These are phyloP conservation scores for Hymenoscyphus fructigenus DNA, from an alignment of 2,329 filamentous ascomycete species.

Conservation along the genomic window DNA sequence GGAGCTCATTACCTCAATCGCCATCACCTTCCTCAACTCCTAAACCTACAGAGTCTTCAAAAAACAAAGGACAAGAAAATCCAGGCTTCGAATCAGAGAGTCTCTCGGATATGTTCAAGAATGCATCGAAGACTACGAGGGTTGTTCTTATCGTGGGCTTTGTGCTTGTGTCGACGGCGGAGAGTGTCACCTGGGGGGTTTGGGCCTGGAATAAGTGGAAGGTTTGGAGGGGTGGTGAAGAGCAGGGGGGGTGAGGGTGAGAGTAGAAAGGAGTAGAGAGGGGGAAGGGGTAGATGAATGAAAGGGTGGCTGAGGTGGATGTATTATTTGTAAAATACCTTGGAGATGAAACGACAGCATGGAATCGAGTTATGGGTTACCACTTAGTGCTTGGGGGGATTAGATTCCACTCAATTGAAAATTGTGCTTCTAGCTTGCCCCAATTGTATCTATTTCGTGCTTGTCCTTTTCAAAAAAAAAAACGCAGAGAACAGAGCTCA, in stretches of 20 bases:
- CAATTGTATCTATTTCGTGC: too few relatives aligned
- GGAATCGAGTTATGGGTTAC: not conserved
- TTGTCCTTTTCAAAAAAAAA: too few relatives aligned
- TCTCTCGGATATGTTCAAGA: not conserved
- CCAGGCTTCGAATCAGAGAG: not conserved
- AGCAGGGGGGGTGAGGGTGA: not conserved
- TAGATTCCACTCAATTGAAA: too few relatives aligned
- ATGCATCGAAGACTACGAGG: not conserved
- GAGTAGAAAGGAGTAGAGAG: not conserved
- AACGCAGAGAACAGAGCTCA: too few relatives aligned
- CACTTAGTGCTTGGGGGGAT: not conserved
- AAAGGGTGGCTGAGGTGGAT: not conserved
- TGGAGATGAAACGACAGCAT: not conserved
- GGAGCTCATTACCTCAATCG: not conserved
- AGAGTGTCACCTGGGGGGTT: not conserved
- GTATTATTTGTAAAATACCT: not conserved
- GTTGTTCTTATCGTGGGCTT: not conserved
- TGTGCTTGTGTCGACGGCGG: not conserved
- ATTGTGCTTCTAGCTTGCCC: too few relatives aligned
- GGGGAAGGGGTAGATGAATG: not conserved
- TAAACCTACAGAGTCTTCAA: not conserved
- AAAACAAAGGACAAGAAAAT: not conserved
- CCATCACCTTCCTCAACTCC: not conserved
- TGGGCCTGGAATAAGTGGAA: not conserved
- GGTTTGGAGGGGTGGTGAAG: not conserved